Conservation (phyloP, 371 early-diverging fungal genomes). For the Rhizomucor pusillus region DNA sequence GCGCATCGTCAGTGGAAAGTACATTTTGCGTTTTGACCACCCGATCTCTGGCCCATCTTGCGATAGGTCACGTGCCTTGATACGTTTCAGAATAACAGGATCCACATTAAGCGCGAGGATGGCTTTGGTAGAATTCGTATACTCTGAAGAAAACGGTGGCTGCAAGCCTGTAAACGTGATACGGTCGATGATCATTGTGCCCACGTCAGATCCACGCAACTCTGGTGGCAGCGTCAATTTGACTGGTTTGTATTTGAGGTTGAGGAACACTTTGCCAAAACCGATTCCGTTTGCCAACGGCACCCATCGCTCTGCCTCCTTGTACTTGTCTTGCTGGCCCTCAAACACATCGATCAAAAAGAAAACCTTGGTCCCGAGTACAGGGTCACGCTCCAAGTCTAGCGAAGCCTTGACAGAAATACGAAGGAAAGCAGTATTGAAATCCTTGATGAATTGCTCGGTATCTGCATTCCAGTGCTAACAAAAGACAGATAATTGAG, state of each 20-base stretch:
- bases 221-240: constrained; percentile 26
- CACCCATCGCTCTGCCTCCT: constrained; percentile 29
- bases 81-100: constrained; percentile 20
- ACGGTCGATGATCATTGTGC: constrained; percentile 26
- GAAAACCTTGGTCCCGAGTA: constrained; percentile 27
- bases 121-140: constrained; percentile 14
- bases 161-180: constrained; percentile 14
- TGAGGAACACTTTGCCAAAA: constrained; percentile 24
- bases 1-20: constrained; percentile 33
- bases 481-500: not conserved
- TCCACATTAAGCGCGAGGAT: constrained; percentile 25
- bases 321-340: constrained; percentile 21
- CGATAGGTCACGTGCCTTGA: constrained; percentile 11
- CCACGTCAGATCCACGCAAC: constrained; percentile 25
- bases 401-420: constrained; percentile 25
- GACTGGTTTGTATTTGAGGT: constrained; percentile 30
- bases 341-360: constrained; percentile 24
- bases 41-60: not conserved
- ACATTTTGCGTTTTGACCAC: constrained; percentile 21
- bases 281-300: constrained; percentile 32
- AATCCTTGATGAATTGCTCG: constrained; percentile 31
- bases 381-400: constrained; percentile 35
- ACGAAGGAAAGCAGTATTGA: constrained; percentile 20
- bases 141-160: constrained; percentile 9
- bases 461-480: constrained; percentile 35